Conservation (phyloP, 352 stramenopile genomes). For the Phytopythium chamaehyphon region DNA sequence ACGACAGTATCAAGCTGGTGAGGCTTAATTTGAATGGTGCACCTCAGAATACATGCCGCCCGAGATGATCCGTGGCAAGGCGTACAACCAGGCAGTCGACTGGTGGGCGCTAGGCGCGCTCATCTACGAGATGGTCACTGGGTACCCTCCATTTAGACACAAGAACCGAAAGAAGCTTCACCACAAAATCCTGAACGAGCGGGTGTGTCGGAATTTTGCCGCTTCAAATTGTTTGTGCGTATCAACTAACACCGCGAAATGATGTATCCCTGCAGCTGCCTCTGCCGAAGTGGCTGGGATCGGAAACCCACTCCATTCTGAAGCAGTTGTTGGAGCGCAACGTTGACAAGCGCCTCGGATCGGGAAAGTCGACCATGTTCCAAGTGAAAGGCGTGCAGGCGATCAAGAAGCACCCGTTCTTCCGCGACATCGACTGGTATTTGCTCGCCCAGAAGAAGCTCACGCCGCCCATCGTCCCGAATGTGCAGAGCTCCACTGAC, state of each 20-base stretch:
- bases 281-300: conserved; percentile 76
- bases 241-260: neutral
- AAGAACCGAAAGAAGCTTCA: conserved; percentile 87
- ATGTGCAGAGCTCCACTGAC: conserved; percentile 85
- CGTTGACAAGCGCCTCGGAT: conserved; percentile 92
- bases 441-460: conserved; percentile 90
- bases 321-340: conserved; percentile 97
- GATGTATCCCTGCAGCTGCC: conserved; percentile 29
- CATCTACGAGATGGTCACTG: conserved; percentile 87
- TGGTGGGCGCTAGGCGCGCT: conserved; percentile 82
- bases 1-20: neutral
- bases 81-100: conserved; percentile 85
- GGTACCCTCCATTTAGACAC: conserved; percentile 75
- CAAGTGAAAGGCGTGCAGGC: conserved; percentile 95
- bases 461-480: conserved; percentile 86
- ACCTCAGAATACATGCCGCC: conserved; percentile 80
- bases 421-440: conserved; percentile 92
- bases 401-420: conserved; percentile 96
- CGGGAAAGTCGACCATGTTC: conserved; percentile 96
- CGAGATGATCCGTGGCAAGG: conserved; percentile 82
- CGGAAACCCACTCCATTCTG: conserved; percentile 92
- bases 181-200: conserved; percentile 85
- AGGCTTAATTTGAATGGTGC: neutral
- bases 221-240: conserved; percentile 3
- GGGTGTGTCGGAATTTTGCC: conserved; percentile 21